Evolutionary conservation across 768 basidiomycete genomes (phyloP).

Genomic region (Tremella mesenterica): DNA sequence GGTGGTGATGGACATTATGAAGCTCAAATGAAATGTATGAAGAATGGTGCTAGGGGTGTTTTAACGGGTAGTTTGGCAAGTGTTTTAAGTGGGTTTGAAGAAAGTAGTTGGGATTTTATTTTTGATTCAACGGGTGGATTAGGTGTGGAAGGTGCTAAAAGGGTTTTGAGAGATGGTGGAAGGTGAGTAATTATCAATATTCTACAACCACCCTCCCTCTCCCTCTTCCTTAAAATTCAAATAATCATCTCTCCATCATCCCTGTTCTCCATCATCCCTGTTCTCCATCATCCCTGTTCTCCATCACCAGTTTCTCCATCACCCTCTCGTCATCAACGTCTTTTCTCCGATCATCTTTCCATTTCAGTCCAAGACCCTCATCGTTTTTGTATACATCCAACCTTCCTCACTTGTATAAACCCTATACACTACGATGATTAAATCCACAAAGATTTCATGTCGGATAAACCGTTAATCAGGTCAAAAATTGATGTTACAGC

Average conservation of each 20-base stretch:
- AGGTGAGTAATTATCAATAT: conserved; percentile 38
- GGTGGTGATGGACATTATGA: conserved; percentile 44
- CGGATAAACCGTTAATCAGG: too few relatives aligned
- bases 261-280: background rate
- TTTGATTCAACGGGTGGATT: conserved; percentile 71
- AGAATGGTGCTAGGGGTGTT: conserved; percentile 70
- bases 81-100: conserved; percentile 51
- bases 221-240: background rate
- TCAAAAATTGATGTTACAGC: conserved; percentile 1
- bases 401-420: too few relatives aligned
- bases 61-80: conserved; percentile 55
- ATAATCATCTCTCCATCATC: too few relatives aligned
- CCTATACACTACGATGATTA: too few relatives aligned
- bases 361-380: background rate
- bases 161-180: conserved; percentile 50
- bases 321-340: background rate
- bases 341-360: background rate
- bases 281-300: background rate
- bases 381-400: too few relatives aligned
- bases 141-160: conserved; percentile 65
- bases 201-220: background rate
- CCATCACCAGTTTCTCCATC: background rate
- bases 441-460: too few relatives aligned
- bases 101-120: conserved; percentile 60
- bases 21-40: conserved; percentile 50